phyloP scores from a whole-genome alignment of 371 early-diverging fungal species.

The Rhizopus arrhizus region DNA sequence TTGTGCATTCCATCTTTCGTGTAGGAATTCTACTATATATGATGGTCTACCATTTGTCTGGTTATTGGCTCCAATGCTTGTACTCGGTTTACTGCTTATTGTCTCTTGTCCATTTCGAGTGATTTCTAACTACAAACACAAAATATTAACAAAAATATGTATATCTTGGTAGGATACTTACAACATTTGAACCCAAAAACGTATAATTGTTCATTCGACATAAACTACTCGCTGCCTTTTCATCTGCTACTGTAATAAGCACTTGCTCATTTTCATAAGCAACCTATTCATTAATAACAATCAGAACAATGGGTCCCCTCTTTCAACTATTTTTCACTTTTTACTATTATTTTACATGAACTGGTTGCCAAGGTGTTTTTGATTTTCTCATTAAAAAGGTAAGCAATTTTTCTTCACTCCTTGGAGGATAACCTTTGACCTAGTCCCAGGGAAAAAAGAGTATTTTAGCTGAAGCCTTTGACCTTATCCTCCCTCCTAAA shows the following conservation, averaged over 20 bases:
- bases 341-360: conserved; percentile 26
- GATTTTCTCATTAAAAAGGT: conserved; percentile 43
- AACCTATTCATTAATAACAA: conserved; percentile 8
- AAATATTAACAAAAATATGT: neutral
- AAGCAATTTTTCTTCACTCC: conserved; percentile 37
- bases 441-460: conserved; percentile 8
- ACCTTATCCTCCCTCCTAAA: neutral
- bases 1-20: conserved; percentile 52
- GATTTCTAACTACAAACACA: neutral
- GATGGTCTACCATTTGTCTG: conserved; percentile 11
- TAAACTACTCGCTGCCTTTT: conserved; percentile 22
- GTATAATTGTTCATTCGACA: conserved; percentile 34
- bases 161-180: neutral
- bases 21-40: conserved; percentile 40
- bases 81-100: conserved; percentile 1
- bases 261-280: conserved; percentile 18
- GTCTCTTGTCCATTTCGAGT: neutral
- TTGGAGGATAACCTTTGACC: conserved; percentile 41
- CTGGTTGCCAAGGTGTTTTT: conserved; percentile 39
- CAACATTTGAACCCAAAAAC: conserved; percentile 27
- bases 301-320: neutral
- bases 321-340: neutral
- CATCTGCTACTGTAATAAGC: conserved; percentile 33
- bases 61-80: neutral
- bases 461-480: neutral